phyloP scores from a whole-genome alignment of 495 filamentous ascomycete species.

The Podospora conica region DNA sequence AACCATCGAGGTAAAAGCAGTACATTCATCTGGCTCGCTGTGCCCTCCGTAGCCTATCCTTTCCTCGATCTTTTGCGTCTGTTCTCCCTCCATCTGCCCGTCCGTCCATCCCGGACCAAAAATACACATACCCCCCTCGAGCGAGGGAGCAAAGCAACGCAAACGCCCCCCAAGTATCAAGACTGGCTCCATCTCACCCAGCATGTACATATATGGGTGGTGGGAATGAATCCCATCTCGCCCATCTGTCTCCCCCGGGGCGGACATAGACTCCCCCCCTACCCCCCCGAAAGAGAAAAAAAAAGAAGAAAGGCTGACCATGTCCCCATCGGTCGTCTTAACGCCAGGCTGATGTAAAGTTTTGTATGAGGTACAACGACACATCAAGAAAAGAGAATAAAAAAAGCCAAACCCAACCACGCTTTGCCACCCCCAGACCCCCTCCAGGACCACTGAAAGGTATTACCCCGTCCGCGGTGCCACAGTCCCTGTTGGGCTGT shows the following conservation, averaged over 20 bases:
- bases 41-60: not conserved
- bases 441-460: not conserved
- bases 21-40: not conserved
- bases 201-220: not conserved
- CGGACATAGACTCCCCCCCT: no score
- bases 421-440: not conserved
- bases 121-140: not conserved
- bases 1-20: not conserved
- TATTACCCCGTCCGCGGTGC: not conserved
- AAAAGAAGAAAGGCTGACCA: not conserved
- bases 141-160: not conserved
- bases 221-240: not conserved
- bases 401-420: not conserved
- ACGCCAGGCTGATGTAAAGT: constrained; percentile 16
- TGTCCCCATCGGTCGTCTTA: constrained; percentile 9
- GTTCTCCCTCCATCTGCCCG: not conserved
- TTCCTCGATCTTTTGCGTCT: not conserved
- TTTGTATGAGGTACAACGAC: constrained; percentile 4
- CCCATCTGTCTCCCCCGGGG: not conserved
- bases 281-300: not conserved
- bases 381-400: not conserved
- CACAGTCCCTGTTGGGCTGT: not conserved
- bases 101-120: not conserved
- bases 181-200: not conserved
- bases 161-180: not conserved